A percentile compares a stretch with the other conserved stretches of the same genome.
phyloP scores from a whole-genome alignment of 495 filamentous ascomycete genomes.

The Aspergillus mulundensis region DNA sequence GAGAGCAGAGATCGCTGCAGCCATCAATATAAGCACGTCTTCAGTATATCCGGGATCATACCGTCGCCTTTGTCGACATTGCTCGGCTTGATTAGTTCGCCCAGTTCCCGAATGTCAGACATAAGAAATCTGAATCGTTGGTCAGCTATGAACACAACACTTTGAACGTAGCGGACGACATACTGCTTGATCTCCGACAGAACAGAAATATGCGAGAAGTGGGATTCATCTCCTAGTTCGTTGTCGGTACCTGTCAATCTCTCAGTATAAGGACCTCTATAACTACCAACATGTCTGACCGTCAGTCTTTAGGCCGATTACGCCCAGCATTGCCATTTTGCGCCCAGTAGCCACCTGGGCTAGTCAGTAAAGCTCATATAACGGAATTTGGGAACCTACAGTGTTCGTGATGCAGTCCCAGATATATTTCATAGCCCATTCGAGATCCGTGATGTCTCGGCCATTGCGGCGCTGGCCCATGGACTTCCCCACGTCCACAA shows the following conservation, averaged over 20 bases:
- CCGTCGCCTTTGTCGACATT: slow-evolving; percentile 71
- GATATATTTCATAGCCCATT: slow-evolving; percentile 87
- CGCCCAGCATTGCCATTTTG: slow-evolving; percentile 75
- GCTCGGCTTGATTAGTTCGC: slow-evolving; percentile 58
- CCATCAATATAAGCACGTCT: neutral
- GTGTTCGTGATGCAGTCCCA: slow-evolving; percentile 93
- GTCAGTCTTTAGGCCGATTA: slow-evolving; percentile 80
- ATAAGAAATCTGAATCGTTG: slow-evolving; percentile 56
- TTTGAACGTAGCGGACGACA: slow-evolving; percentile 4
- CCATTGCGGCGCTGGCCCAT: slow-evolving; percentile 75
- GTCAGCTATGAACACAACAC: neutral
- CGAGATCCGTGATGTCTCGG: slow-evolving; percentile 75
- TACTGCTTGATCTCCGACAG: slow-evolving; percentile 68
- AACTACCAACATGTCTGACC: slow-evolving; percentile 30
- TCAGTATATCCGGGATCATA: slow-evolving; percentile 19
- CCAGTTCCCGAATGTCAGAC: slow-evolving; percentile 61
- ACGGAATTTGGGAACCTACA: slow-evolving; percentile 34
- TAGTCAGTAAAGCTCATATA: neutral
- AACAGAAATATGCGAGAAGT: slow-evolving; percentile 74
- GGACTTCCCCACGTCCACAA: slow-evolving; percentile 79
- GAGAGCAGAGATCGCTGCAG: slow-evolving; percentile 70
- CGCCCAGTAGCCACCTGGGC: slow-evolving; percentile 72
- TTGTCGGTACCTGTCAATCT: slow-evolving; percentile 59
- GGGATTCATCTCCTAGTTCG: slow-evolving; percentile 55
- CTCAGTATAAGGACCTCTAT: slow-evolving; percentile 5